A percentile compares a stretch with the other conserved stretches of the same genome.
Conservation (phyloP, 768 basidiomycete species). For the Russula emetica region DNA sequence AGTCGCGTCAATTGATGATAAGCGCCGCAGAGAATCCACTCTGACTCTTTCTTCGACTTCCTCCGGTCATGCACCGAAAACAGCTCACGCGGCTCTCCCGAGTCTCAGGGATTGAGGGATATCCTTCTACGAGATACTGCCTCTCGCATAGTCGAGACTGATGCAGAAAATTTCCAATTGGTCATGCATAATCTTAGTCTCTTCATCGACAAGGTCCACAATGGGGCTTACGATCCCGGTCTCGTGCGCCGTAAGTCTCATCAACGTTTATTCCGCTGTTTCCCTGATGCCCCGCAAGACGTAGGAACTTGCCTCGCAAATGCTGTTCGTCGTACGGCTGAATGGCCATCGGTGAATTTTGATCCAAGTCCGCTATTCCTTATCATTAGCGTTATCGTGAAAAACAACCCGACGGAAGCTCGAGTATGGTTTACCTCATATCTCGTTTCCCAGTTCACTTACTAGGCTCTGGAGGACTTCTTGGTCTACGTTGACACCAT, state of each 20-base stretch:
- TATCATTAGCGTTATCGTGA: slow-evolving; percentile 49
- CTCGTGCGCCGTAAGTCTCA: slow-evolving; percentile 49
- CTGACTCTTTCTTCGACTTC: slow-evolving; percentile 9
- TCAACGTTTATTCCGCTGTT: not conserved
- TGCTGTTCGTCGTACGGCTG: slow-evolving; percentile 55
- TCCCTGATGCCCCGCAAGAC: slow-evolving; percentile 38
- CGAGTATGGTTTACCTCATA: slow-evolving; percentile 38
- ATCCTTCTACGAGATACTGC: slow-evolving; percentile 37
- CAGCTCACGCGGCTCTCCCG: not conserved
- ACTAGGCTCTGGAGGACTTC: slow-evolving; percentile 45
- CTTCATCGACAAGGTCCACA: slow-evolving; percentile 57
- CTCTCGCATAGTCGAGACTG: slow-evolving; percentile 45
- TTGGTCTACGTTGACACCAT: slow-evolving; percentile 54
- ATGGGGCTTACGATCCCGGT: slow-evolving; percentile 47
- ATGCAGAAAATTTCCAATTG: slow-evolving; percentile 47
- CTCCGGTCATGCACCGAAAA: slow-evolving; percentile 23
- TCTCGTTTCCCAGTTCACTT: not conserved
- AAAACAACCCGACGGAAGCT: slow-evolving; percentile 55
- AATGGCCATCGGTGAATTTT: slow-evolving; percentile 45
- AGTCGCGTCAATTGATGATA: not conserved
- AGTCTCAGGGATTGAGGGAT: slow-evolving; percentile 38
- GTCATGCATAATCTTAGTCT: slow-evolving; percentile 53
- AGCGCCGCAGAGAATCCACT: slow-evolving; percentile 16
- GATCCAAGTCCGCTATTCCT: slow-evolving; percentile 55
- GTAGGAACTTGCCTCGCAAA: slow-evolving; percentile 50